These are phyloP conservation scores for Fraxinus paxiana DNA, from an alignment of 305 asterid genomes.

Conservation along the genomic window DNA sequence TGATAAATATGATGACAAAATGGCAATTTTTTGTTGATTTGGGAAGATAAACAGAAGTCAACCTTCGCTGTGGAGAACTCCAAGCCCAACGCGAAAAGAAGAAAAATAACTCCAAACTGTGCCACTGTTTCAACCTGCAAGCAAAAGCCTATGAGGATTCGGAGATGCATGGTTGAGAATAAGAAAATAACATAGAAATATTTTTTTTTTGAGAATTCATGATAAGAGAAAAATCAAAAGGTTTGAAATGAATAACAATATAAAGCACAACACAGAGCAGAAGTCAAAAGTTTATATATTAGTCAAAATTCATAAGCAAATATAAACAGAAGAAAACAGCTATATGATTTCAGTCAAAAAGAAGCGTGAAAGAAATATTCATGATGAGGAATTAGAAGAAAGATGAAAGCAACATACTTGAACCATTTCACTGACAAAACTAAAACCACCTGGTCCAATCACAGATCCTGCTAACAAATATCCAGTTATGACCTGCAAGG, in stretches of 20 bases:
- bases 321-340: background rate
- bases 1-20: constrained; percentile 14
- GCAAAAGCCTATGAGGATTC: constrained; percentile 21
- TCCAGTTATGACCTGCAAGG: constrained; percentile 76
- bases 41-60: constrained; percentile 20
- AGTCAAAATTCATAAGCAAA: background rate
- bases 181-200: background rate
- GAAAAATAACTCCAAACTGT: constrained; percentile 82
- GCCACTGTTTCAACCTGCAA: constrained; percentile 84
- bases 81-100: constrained; percentile 81
- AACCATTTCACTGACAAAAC: constrained; percentile 81
- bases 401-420: constrained; percentile 45
- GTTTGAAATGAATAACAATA: background rate
- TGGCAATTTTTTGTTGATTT: constrained; percentile 7
- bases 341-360: constrained; percentile 15
- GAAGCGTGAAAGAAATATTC: constrained; percentile 14
- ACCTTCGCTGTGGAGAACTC: constrained; percentile 85
- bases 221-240: background rate
- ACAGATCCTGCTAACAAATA: constrained; percentile 79
- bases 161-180: background rate
- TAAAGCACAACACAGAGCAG: constrained; percentile 2
- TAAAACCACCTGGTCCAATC: constrained; percentile 82
- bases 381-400: background rate
- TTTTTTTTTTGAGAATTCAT: background rate
- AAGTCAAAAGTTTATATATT: background rate